Evolutionary conservation across 2,329 filamentous ascomycete genomes (phyloP).

Genomic region (Trichoderma sp.): DNA sequence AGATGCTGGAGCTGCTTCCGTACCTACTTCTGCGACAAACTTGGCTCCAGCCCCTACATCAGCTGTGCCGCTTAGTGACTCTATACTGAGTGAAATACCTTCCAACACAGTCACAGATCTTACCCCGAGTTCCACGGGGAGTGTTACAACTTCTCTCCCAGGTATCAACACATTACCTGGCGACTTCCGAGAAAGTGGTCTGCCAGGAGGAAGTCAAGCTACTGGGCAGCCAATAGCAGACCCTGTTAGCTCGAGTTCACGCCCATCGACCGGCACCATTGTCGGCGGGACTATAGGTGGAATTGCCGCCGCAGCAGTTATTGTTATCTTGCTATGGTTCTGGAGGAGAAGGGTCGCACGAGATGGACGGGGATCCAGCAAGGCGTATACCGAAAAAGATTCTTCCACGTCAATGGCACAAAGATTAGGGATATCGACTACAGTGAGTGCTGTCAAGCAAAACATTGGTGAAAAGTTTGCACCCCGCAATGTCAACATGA

Average conservation of each 20-base stretch:
- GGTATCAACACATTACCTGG: background rate
- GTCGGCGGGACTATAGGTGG: slow-evolving; percentile 55
- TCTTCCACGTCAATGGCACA: slow-evolving; percentile 43
- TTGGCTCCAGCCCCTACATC: background rate
- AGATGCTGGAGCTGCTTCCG: background rate
- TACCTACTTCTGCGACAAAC: background rate
- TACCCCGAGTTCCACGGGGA: background rate
- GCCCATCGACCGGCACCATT: slow-evolving; percentile 39
- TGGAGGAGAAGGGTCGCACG: slow-evolving; percentile 42
- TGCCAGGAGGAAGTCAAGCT: background rate
- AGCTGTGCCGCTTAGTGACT: background rate
- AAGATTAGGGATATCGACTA: background rate
- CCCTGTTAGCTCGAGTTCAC: background rate
- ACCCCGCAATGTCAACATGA: slow-evolving; percentile 45
- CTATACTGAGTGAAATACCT: background rate
- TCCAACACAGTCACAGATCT: background rate
- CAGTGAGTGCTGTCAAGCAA: background rate
- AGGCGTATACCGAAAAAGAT: slow-evolving; percentile 39
- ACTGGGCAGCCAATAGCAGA: background rate
- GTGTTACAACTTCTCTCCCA: background rate
- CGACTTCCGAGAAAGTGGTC: background rate
- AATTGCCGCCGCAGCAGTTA: slow-evolving; percentile 43
- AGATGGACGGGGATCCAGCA: slow-evolving; percentile 14
- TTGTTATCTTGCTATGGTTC: slow-evolving; percentile 54
- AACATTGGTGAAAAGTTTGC: background rate